phyloP scores from a whole-genome alignment of 208 protist genomes.

The Acanthamoeba divionensis region DNA sequence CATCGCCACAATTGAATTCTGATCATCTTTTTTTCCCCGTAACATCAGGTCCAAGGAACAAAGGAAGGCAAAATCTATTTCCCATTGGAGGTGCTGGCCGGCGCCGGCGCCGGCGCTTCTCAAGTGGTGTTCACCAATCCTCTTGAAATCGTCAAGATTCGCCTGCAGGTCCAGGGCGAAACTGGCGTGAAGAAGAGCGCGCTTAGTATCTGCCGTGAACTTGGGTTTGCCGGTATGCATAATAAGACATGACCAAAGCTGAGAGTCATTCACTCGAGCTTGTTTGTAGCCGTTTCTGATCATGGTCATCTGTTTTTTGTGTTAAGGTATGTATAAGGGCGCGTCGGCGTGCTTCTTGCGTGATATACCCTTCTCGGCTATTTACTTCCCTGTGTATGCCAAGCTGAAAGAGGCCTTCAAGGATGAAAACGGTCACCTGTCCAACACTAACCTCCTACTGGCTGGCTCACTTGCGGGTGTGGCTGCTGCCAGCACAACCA shows the following conservation, averaged over 20 bases:
- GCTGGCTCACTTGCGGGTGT: constrained; percentile 61
- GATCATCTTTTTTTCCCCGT: neutral
- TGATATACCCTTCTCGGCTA: constrained; percentile 78
- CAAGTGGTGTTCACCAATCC: constrained; percentile 81
- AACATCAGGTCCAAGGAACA: neutral
- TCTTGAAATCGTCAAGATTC: constrained; percentile 81
- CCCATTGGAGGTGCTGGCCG: constrained; percentile 74
- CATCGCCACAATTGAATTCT: neutral
- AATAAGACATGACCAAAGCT: too few species aligned
- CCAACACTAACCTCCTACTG: constrained; percentile 62
- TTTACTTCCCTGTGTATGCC: constrained; percentile 79
- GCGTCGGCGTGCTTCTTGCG: constrained; percentile 70
- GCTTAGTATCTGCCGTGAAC: constrained; percentile 66
- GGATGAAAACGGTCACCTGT: constrained; percentile 55
- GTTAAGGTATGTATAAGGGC: constrained; percentile 65
- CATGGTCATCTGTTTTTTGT: neutral
- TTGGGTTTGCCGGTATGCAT: constrained; percentile 70
- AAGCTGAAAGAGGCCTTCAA: constrained; percentile 65
- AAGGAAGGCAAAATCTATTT: constrained; percentile 71
- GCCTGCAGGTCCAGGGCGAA: constrained; percentile 73
- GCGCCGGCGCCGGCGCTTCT: constrained; percentile 66
- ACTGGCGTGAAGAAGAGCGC: constrained; percentile 59
- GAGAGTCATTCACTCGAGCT: too few species aligned
- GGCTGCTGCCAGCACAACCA: constrained; percentile 67
- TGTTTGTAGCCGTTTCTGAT: neutral